Evolutionary conservation across 371 early-diverging fungal genomes (phyloP), one percentile per base, ranked within the genome.

Genomic region (Rhizopus arrhizus): DNA sequence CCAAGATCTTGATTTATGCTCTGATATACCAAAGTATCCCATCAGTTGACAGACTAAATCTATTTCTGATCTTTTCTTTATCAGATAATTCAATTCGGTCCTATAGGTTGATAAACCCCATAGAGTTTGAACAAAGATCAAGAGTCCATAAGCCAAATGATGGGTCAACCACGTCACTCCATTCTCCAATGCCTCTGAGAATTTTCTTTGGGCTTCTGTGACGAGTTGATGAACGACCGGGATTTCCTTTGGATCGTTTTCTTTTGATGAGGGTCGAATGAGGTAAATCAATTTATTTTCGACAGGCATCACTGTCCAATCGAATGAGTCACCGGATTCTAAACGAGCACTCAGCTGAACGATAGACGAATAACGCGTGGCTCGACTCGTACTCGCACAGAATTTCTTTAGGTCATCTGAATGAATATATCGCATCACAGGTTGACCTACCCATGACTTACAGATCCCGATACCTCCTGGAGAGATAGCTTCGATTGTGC

Each of bases 371-470:
- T 3, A 12, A 8, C 34, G 58, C 1, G 56, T 63, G 3, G 69
- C 65, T 38, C 58, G 28, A 8, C 42, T 64, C 4, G 62, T 35
- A 13, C 56, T 59, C 11, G 59, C 51, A 33, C 69, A 69, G 35
- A 69, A 62, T 5, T n/a, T 36, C 16, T 58, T 58, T 3, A 65
- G 46, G 42, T 69, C 69, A 47, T 69, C 65, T 12, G 61, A 53
- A 43, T 65, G 65, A n/a, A 69, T 58, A 41, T 60, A 65, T 0
- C 65, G 65, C 69, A 69, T 69, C 48, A 69, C 49, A 13, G 69
- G 69, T 40, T 59, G 61, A 8, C 69, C 69, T 1, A 69, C 54
- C 32, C 53, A 53, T 31, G 29, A 32, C 34, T 9, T 47, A 38
- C 13, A 42, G 28, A 43, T 11, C 9, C n/a, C 16, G 28, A 43